Base-by-base conservation (phyloP, 2,329 filamentous ascomycete species). In the Sordariomycetes sp. region DNA sequence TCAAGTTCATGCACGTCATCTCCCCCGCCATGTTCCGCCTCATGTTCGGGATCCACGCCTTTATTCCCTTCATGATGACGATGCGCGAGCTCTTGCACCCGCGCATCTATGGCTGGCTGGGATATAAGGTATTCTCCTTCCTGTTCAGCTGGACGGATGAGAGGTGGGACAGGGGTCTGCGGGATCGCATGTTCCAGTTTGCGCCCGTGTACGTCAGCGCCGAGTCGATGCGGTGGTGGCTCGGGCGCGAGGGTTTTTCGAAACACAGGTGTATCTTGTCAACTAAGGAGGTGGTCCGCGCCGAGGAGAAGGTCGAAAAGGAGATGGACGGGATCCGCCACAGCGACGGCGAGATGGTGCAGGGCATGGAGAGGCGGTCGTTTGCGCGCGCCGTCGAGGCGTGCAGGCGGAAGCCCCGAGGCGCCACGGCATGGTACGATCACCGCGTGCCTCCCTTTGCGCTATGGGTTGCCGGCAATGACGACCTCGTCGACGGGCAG, bases 171-270 rank as follows among this genome's bases (percentile, higher is more conserved):
- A 81, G 84, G 10, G 89, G 78, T 7, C 72, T 96, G 15, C 78
- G 88, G 59, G 74, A 89, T 66, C 84, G 92, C 50, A 86, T 95
- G 79, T 96, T 97, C 68, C 89, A 94, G 64, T 96, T 95, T 62
- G 84, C 90, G 0, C 92, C 92, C 1, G 89, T 95, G 0, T 95
- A 95, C 64, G 89, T 96, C 55, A 90, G 85, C 63, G 81, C 89
- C 1, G 90, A 96, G 71, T 86, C 84, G 59, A 96, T 96, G 89
- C 79, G 89, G 6, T 97, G 92, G 92, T 96, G 92, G 92, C 78
- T 96, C 0, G 92, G 91, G 0, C 76, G 85, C 3, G 89, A 94
- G 64, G 90, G 90, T 63, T 96, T 95, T 65, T 75, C 76, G 2
- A 69, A 68, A 63, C 89, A 96, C 64, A 89, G 88, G 67, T 96